These are phyloP conservation scores for Trametes gibbosa DNA, from an alignment of 768 basidiomycete genomes.

Conservation along the genomic window DNA sequence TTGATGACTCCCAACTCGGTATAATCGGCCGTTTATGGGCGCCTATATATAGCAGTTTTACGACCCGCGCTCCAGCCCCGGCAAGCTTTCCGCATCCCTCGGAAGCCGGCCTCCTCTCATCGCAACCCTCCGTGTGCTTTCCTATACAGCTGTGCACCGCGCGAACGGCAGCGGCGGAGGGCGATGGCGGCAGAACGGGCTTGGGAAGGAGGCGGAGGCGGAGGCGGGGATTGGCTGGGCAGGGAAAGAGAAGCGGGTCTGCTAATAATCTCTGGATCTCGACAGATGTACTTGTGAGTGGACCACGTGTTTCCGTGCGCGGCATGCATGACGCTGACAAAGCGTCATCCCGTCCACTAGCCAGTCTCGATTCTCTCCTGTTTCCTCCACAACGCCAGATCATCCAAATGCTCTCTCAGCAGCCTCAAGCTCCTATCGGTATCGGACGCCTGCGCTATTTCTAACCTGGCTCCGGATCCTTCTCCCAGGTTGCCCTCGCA, in stretches of 20 bases:
- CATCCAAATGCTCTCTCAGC: neutral
- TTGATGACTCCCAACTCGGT: constrained; percentile 20
- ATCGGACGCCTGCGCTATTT: too few species aligned
- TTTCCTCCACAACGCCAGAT: constrained; percentile 2
- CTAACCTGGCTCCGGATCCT: neutral
- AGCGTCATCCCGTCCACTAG: constrained; percentile 11
- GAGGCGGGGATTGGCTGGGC: constrained; percentile 2
- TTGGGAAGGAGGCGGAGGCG: neutral
- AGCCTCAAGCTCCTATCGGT: too few species aligned
- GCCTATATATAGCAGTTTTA: constrained; percentile 20
- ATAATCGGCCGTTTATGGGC: constrained; percentile 24
- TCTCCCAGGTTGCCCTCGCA: neutral
- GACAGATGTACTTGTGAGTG: neutral
- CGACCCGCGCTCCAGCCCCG: neutral
- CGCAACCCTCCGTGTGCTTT: constrained; percentile 8
- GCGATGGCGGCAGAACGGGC: neutral
- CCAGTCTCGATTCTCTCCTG: neutral
- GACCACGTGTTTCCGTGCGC: too few species aligned
- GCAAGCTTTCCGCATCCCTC: neutral
- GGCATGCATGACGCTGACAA: constrained; percentile 3
- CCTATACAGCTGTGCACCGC: constrained; percentile 5
- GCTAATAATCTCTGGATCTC: constrained; percentile 22
- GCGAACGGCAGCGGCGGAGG: too few species aligned
- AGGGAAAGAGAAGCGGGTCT: neutral
- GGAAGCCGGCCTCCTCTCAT: neutral